These are phyloP conservation scores for Lignosus rhinocerotis DNA, from an alignment of 1,284 basidiomycete genomes.

Conservation along the genomic window DNA sequence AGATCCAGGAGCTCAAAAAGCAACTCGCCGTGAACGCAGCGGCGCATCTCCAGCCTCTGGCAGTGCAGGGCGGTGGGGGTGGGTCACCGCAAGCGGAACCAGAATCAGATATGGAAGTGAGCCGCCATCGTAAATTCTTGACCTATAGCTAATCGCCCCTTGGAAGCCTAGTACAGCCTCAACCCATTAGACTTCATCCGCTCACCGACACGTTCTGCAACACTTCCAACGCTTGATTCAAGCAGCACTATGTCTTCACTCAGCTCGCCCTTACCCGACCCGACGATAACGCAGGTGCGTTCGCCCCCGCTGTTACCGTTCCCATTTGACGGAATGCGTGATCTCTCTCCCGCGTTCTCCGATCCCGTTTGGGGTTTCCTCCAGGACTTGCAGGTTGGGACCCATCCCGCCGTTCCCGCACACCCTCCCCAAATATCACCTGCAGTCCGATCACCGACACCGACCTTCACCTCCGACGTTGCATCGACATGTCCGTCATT, in stretches of 20 bases:
- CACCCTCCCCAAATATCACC: no score
- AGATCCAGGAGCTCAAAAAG: neutral
- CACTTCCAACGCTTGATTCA: neutral
- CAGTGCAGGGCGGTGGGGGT: neutral
- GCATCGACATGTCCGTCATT: no score
- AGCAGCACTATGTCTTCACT: constrained; percentile 2
- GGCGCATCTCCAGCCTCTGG: neutral
- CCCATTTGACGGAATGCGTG: neutral
- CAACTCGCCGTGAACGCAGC: neutral
- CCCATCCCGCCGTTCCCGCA: neutral
- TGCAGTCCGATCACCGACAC: no score
- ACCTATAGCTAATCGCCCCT: neutral
- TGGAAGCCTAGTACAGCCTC: constrained; percentile 10
- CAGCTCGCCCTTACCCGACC: constrained; percentile 2
- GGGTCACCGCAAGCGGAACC: no score
- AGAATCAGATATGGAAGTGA: no score
- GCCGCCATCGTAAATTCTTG: neutral
- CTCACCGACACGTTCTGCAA: constrained; percentile 4
- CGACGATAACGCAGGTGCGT: constrained; percentile 12
- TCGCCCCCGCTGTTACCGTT: constrained; percentile 1
- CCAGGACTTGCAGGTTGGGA: constrained; percentile 1
- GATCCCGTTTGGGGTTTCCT: neutral
- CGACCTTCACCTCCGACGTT: no score
- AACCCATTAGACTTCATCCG: neutral
- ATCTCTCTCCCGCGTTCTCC: neutral